Evolutionary conservation across 2,329 filamentous ascomycete species (phyloP).

Genomic region (Aspergillus aculeatinus): DNA sequence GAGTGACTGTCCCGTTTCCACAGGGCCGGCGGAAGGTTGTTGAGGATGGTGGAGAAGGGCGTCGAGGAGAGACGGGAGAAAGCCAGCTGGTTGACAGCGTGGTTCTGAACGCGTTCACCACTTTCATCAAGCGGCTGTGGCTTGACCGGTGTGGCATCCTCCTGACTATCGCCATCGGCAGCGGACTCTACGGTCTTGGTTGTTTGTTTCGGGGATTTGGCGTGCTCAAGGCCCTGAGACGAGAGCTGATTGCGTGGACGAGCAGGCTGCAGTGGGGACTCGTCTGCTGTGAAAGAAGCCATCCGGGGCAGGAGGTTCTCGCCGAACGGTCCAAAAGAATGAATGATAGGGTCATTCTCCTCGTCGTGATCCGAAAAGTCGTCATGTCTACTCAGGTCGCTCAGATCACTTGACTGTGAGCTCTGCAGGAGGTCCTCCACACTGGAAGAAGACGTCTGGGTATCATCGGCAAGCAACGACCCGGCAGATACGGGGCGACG

Average conservation of each 20-base stretch:
- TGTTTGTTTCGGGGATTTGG: slow-evolving; percentile 31
- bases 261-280: slow-evolving; percentile 58
- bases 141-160: slow-evolving; percentile 18
- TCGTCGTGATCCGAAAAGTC: slow-evolving; percentile 79
- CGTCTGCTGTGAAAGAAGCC: slow-evolving; percentile 69
- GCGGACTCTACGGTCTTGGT: slow-evolving; percentile 21
- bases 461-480: slow-evolving; percentile 29
- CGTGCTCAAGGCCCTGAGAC: slow-evolving; percentile 35
- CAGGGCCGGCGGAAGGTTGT: slow-evolving; percentile 71
- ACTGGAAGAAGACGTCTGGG: slow-evolving; percentile 35
- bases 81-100: slow-evolving; percentile 91
- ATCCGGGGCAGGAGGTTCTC: slow-evolving; percentile 80
- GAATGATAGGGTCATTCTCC: slow-evolving; percentile 90
- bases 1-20: slow-evolving; percentile 51
- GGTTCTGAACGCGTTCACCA: slow-evolving; percentile 59
- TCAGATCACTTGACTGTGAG: slow-evolving; percentile 35
- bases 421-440: slow-evolving; percentile 29
- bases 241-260: slow-evolving; percentile 31
- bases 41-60: slow-evolving; percentile 83
- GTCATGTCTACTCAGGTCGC: slow-evolving; percentile 47
- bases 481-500: slow-evolving; percentile 34
- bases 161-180: neutral
- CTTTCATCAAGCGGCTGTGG: slow-evolving; percentile 25
- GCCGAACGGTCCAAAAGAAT: slow-evolving; percentile 88
- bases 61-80: slow-evolving; percentile 91